A percentile compares a stretch with the other conserved stretches of the same genome.
Conservation (phyloP, 1,139 yeast species). For the Diutina neorugosa region DNA sequence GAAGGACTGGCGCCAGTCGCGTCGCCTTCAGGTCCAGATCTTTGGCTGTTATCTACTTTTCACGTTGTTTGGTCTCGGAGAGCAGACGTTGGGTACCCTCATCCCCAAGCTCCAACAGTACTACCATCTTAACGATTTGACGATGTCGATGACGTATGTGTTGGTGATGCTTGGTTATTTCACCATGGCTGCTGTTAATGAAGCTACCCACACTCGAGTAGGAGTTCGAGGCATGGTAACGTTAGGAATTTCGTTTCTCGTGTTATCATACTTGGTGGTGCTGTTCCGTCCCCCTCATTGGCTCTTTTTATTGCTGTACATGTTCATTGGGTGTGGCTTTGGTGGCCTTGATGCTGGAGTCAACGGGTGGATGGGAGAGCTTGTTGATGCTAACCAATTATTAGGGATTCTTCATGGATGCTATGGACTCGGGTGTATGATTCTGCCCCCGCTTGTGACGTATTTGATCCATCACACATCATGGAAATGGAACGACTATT, state of each 20-base stretch:
- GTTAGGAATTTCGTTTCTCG: slow-evolving; percentile 21
- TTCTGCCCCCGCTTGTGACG: slow-evolving; percentile 50
- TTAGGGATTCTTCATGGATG: slow-evolving; percentile 58
- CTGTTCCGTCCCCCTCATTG: slow-evolving; percentile 24
- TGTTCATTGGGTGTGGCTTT: slow-evolving; percentile 42
- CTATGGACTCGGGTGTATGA: slow-evolving; percentile 58
- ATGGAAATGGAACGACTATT: slow-evolving; percentile 38
- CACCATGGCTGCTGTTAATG: slow-evolving; percentile 25
- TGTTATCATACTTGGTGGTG: slow-evolving; percentile 16
- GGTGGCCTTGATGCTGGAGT: slow-evolving; percentile 52
- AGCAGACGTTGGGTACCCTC: slow-evolving; percentile 46
- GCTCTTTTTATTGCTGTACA: slow-evolving; percentile 23
- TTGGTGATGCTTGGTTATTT: slow-evolving; percentile 19
- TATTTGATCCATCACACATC: slow-evolving; percentile 25
- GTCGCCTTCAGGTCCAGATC: slow-evolving; percentile 27
- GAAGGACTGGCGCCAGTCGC: slow-evolving; percentile 28
- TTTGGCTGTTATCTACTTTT: slow-evolving; percentile 24
- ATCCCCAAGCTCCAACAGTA: slow-evolving; percentile 35
- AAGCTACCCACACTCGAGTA: slow-evolving; percentile 17
- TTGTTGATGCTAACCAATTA: slow-evolving; percentile 46
- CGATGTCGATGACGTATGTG: slow-evolving; percentile 8
- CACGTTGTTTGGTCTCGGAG: slow-evolving; percentile 39
- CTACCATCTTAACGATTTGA: slow-evolving; percentile 32
- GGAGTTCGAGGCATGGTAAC: slow-evolving; percentile 27
- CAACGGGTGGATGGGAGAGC: slow-evolving; percentile 46